Conservation (phyloP, 805 yeast genomes). For the Wickerhamiella vanderwaltii region DNA sequence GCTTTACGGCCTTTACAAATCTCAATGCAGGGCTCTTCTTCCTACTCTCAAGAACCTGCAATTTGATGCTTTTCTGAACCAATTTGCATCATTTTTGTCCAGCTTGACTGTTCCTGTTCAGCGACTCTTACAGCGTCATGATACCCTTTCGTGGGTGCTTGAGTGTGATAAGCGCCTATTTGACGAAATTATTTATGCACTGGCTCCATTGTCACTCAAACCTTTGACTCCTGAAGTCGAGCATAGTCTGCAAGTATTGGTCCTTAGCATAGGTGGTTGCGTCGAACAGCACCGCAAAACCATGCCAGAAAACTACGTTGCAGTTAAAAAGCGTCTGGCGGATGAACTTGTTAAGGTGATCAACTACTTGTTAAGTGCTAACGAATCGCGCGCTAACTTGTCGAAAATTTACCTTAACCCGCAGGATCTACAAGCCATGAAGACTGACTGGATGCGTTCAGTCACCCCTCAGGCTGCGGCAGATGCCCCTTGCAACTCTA, state of each 20-base stretch:
- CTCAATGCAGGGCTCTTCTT: slow-evolving; percentile 51
- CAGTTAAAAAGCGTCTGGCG: slow-evolving; percentile 43
- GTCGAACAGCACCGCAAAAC: slow-evolving; percentile 15
- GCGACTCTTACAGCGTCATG: slow-evolving; percentile 41
- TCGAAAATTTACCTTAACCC: slow-evolving; percentile 34
- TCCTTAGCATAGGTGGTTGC: slow-evolving; percentile 37
- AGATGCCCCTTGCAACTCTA: slow-evolving; percentile 39
- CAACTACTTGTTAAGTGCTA: slow-evolving; percentile 42
- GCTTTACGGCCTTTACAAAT: slow-evolving; percentile 46
- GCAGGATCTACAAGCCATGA: slow-evolving; percentile 39
- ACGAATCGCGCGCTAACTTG: slow-evolving; percentile 42
- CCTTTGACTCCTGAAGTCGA: slow-evolving; percentile 45
- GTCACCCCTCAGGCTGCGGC: slow-evolving; percentile 37
- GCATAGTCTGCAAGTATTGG: slow-evolving; percentile 41
- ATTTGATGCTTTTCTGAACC: slow-evolving; percentile 44
- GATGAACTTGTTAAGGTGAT: slow-evolving; percentile 42
- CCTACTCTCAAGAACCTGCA: slow-evolving; percentile 60
- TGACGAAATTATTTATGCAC: slow-evolving; percentile 40
- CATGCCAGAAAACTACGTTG: slow-evolving; percentile 41
- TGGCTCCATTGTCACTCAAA: slow-evolving; percentile 50
- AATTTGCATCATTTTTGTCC: slow-evolving; percentile 41
- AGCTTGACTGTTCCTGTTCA: slow-evolving; percentile 52
- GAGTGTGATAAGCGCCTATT: slow-evolving; percentile 58
- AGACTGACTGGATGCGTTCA: slow-evolving; percentile 45
- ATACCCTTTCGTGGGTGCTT: slow-evolving; percentile 48